Base-by-base conservation (phyloP, 176 grass and related monocot genomes). In the Avena atlantica region DNA sequence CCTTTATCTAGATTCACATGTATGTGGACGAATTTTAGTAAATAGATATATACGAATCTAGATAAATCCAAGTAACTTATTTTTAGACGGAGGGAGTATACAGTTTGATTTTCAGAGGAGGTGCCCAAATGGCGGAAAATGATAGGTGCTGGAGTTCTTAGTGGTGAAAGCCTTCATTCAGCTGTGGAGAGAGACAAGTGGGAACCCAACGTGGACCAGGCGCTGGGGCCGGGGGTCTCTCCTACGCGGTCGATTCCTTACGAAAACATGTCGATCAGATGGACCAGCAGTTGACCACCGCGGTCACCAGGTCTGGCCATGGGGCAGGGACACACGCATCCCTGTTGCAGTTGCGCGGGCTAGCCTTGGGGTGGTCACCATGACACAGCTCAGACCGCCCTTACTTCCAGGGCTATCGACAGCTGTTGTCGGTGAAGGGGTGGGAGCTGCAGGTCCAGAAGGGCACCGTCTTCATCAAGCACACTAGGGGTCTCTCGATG, bases 71-170 rank as follows among this genome's bases (percentile, higher is more conserved):
- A 34, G 31, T 34, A 34, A 34, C 31, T 34, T 34, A 34, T 34
- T 34, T 34, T 34, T 34, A 34, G 31, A 34, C 31, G 2, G 31
- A 34, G 31, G 31, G 31, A 34, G 31, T 34, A 78, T 50, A 67
- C 48, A 78, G 20, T n/a, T 72, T 20, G 78, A 74, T 74, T 83
- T 83, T 87, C 17, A 55, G 89, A 87, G 31, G 89, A 87, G 55
- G 45, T 76, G 51, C 61, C 51, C 6, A 25, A 27, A 44, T 86
- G 78, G 68, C 3, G 8, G 53, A 85, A 68, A 84, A 61, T 69
- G 49, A 80, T 83, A 73, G 53, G 56, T 84, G 66, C 16, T 8
- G 31, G 65, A 79, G 31, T 36, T 78, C 36, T 17, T 83, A 8
- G 55, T 72, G 47, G 31, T 37, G 34, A 64, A 49, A 69, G 9